These are phyloP conservation scores for Coemansia sp. DNA, from an alignment of 192 early-diverging fungal species.

Conservation along the genomic window DNA sequence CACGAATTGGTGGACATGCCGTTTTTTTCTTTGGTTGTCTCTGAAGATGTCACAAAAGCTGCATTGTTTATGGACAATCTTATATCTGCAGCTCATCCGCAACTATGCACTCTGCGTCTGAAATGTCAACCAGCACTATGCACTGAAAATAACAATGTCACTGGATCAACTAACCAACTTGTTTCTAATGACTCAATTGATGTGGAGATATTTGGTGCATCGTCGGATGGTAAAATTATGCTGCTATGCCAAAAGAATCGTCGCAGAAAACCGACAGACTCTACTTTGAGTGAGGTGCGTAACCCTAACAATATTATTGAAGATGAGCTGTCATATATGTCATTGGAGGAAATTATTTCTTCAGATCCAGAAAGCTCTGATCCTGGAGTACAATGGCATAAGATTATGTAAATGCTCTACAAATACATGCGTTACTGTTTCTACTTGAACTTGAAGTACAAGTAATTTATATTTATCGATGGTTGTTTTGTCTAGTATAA, in stretches of 20 bases:
- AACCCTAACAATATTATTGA: neutral
- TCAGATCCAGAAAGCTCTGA: conserved; percentile 40
- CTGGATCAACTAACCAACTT: neutral
- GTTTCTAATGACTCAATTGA: conserved; percentile 8
- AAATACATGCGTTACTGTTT: neutral
- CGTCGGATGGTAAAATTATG: conserved; percentile 33
- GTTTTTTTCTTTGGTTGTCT: conserved; percentile 35
- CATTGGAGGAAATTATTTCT: conserved; percentile 40
- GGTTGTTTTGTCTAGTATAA: neutral
- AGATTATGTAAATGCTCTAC: conserved; percentile 5
- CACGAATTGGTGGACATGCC: conserved; percentile 35
- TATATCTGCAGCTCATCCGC: conserved; percentile 13
- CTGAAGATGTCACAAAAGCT: conserved; percentile 27
- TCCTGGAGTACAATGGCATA: conserved; percentile 25
- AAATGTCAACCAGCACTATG: conserved; percentile 5
- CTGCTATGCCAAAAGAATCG: conserved; percentile 33
- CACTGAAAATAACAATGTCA: neutral
- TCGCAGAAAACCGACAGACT: neutral
- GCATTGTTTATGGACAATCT: conserved; percentile 35
- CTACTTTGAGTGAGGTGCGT: neutral
- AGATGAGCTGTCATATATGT: conserved; percentile 27
- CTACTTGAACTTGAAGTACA: neutral
- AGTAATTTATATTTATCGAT: neutral
- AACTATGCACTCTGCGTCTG: conserved; percentile 30
- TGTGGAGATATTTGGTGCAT: conserved; percentile 43